Conservation (phyloP, 257 asterid species). For the Rubia yunnanensis region DNA sequence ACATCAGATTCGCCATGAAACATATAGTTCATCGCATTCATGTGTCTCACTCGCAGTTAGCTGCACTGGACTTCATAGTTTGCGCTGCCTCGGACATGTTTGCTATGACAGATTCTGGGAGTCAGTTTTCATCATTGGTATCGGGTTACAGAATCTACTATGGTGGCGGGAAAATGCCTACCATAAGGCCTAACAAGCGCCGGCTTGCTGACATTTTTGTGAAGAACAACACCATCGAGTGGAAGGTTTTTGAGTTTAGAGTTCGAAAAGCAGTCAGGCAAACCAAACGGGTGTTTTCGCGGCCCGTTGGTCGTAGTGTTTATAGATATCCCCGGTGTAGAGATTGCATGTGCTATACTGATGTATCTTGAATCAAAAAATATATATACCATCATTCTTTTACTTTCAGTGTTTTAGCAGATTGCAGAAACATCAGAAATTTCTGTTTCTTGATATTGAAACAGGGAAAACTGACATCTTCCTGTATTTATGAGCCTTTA, state of each 20-base stretch:
- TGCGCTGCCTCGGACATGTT: slow-evolving; percentile 88
- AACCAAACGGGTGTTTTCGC: slow-evolving; percentile 78
- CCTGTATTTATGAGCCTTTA: background rate
- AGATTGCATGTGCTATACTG: slow-evolving; percentile 74
- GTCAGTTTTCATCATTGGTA: slow-evolving; percentile 85
- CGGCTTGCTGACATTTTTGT: slow-evolving; percentile 84
- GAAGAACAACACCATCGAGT: slow-evolving; percentile 83
- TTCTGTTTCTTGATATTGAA: slow-evolving; percentile 15
- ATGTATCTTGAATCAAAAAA: slow-evolving; percentile 12
- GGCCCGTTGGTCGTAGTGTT: slow-evolving; percentile 88
- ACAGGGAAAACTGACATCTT: slow-evolving; percentile 47
- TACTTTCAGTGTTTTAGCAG: background rate
- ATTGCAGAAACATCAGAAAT: no score
- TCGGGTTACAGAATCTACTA: slow-evolving; percentile 86
- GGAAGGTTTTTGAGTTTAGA: slow-evolving; percentile 87
- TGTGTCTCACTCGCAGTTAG: slow-evolving; percentile 48
- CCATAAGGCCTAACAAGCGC: slow-evolving; percentile 96
- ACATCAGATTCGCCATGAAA: background rate
- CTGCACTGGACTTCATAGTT: slow-evolving; percentile 87
- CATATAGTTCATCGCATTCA: background rate
- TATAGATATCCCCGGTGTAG: slow-evolving; percentile 82
- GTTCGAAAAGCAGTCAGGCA: slow-evolving; percentile 92
- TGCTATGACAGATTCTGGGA: slow-evolving; percentile 98
- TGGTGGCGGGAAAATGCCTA: slow-evolving; percentile 82
- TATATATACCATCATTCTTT: background rate